Conservation (phyloP, 768 basidiomycete species). For the Solioccasus polychromus region DNA sequence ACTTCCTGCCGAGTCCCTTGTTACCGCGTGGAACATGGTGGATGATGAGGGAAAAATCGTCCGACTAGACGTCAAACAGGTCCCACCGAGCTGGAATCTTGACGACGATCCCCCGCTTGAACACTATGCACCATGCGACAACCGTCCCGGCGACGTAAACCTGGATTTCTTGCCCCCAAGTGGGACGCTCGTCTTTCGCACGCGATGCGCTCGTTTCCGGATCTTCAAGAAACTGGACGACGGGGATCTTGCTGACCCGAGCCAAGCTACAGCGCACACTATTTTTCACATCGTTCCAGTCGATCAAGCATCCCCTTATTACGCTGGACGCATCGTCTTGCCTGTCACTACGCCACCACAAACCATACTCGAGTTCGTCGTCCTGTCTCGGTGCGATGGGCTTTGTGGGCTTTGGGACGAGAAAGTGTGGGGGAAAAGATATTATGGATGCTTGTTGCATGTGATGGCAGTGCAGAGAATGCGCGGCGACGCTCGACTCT, state of each 20-base stretch:
- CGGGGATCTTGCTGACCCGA: not conserved
- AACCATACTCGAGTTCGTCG: slow-evolving; percentile 15
- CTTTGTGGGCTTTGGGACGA: slow-evolving; percentile 11
- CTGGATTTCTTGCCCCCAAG: slow-evolving; percentile 2
- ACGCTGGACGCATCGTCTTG: slow-evolving; percentile 17
- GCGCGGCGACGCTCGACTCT: slow-evolving; percentile 2
- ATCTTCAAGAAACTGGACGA: slow-evolving; percentile 4
- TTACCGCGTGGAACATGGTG: slow-evolving; percentile 17
- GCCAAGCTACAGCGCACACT: not conserved
- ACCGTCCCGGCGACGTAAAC: not conserved
- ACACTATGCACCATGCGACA: slow-evolving; percentile 5
- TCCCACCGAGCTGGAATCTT: slow-evolving; percentile 1
- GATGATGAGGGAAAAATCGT: slow-evolving; percentile 8
- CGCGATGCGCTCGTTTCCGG: slow-evolving; percentile 11
- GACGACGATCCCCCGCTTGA: not conserved
- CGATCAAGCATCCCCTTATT: not conserved
- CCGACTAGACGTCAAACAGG: slow-evolving; percentile 7
- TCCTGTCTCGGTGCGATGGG: slow-evolving; percentile 13
- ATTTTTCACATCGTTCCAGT: slow-evolving; percentile 12
- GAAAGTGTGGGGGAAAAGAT: slow-evolving; percentile 5
- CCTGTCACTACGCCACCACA: slow-evolving; percentile 9
- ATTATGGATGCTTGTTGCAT: slow-evolving; percentile 16
- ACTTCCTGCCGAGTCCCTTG: slow-evolving; percentile 16
- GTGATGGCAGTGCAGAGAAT: slow-evolving; percentile 18
- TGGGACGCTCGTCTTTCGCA: slow-evolving; percentile 26